Conservation (phyloP, 108 stramenopile species). For the Skeletonema marinoi region DNA sequence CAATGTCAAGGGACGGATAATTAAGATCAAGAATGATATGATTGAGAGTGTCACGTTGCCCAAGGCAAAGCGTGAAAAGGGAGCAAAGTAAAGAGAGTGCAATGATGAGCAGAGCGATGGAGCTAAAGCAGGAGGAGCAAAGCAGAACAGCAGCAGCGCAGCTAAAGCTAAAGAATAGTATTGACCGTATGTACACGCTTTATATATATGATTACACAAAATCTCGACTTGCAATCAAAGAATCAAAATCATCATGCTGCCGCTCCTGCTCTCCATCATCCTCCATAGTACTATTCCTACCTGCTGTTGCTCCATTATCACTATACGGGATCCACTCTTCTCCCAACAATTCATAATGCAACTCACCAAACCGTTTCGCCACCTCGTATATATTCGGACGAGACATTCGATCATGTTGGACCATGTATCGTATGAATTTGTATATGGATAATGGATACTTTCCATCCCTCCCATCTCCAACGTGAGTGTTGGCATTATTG, state of each 20-base stretch:
- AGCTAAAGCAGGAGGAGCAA: too few relatives aligned
- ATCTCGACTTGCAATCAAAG: constrained; percentile 14
- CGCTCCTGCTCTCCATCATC: neutral
- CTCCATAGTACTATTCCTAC: neutral
- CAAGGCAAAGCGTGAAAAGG: constrained; percentile 82
- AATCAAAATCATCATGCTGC: constrained; percentile 22
- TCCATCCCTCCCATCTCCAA: constrained; percentile 16
- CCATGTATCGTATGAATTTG: constrained; percentile 41
- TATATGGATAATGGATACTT: constrained; percentile 33
- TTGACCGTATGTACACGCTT: too few relatives aligned
- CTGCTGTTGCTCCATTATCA: neutral
- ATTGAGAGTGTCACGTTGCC: constrained; percentile 63
- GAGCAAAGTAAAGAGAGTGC: constrained; percentile 19
- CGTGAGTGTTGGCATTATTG: neutral
- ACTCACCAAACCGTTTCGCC: constrained; percentile 17
- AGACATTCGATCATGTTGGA: constrained; percentile 30
- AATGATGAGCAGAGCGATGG: too few relatives aligned
- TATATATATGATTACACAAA: constrained; percentile 2
- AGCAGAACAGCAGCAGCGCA: neutral
- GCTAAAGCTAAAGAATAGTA: neutral
- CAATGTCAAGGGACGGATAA: constrained; percentile 76
- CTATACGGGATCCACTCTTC: constrained; percentile 20
- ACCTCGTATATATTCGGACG: constrained; percentile 39
- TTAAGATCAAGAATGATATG: constrained; percentile 65
- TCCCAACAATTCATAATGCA: constrained; percentile 26